Percentiles rank a stretch among this genome's conserved stretches.
phyloP scores from a whole-genome alignment of 805 yeast species.

The Candida sonorensis region DNA sequence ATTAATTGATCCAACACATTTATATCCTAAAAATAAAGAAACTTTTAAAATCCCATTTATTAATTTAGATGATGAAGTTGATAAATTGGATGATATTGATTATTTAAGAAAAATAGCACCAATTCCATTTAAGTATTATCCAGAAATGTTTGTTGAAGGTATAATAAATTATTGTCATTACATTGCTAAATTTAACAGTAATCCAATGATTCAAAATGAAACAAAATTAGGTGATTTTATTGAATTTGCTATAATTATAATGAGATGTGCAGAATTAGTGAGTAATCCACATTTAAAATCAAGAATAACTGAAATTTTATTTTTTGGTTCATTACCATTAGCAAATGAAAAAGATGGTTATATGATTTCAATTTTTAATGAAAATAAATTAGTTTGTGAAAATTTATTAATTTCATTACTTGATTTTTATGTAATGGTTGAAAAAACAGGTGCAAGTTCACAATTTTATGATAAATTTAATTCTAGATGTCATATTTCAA shows the following conservation, averaged over 20 bases:
- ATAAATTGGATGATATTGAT: constrained; percentile 71
- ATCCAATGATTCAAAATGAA: constrained; percentile 49
- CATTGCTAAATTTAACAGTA: constrained; percentile 46
- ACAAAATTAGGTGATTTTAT: constrained; percentile 51
- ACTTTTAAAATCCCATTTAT: constrained; percentile 50
- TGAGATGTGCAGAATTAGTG: constrained; percentile 78
- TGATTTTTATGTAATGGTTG: constrained; percentile 90
- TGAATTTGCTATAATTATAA: constrained; percentile 64
- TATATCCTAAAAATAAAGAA: constrained; percentile 41
- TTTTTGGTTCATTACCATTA: constrained; percentile 60
- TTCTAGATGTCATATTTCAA: constrained; percentile 79
- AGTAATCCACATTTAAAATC: constrained; percentile 94
- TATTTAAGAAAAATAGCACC: constrained; percentile 61
- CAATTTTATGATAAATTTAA: constrained; percentile 97
- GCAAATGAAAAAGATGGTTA: constrained; percentile 62
- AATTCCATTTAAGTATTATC: constrained; percentile 70
- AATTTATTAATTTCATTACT: constrained; percentile 76
- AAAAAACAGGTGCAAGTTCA: constrained; percentile 89
- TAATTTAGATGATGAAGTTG: constrained; percentile 52
- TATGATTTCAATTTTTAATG: constrained; percentile 57
- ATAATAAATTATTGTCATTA: constrained; percentile 64
- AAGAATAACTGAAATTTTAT: constrained; percentile 71
- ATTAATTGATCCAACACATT: constrained; percentile 65
- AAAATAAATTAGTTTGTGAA: constrained; percentile 53
- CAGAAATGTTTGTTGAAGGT: constrained; percentile 83